Conservation (phyloP, 1,284 basidiomycete species). For the Tetrapyrgos nigripes region DNA sequence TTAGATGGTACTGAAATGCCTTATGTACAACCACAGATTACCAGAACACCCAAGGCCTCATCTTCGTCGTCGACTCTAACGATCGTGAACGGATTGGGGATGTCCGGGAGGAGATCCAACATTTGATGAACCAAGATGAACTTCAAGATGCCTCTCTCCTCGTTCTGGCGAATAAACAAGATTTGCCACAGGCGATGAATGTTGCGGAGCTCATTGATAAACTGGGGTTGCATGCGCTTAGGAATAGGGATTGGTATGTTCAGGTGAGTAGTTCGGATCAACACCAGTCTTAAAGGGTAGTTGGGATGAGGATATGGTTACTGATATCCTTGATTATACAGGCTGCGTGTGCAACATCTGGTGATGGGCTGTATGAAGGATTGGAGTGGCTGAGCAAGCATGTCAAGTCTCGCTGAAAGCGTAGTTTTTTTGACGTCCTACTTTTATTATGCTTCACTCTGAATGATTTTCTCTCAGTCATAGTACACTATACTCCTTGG, state of each 20-base stretch:
- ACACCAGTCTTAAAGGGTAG: slow-evolving; percentile 26
- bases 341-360: slow-evolving; percentile 98
- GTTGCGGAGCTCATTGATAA: slow-evolving; percentile 99
- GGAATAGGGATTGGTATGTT: slow-evolving; percentile 99
- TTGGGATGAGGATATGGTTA: too few relatives aligned
- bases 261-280: slow-evolving; percentile 65
- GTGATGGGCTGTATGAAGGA: slow-evolving; percentile 99
- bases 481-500: too few relatives aligned
- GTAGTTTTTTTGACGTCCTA: slow-evolving; percentile 50
- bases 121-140: slow-evolving; percentile 99
- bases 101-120: slow-evolving; percentile 98
- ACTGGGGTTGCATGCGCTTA: slow-evolving; percentile 95
- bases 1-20: slow-evolving; percentile 27
- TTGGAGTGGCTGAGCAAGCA: slow-evolving; percentile 94
- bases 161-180: slow-evolving; percentile 99
- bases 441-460: too few relatives aligned
- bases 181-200: slow-evolving; percentile 99
- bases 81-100: slow-evolving; percentile 99
- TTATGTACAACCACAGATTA: slow-evolving; percentile 79
- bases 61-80: slow-evolving; percentile 99
- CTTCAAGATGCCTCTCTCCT: slow-evolving; percentile 97
- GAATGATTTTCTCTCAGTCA: too few relatives aligned
- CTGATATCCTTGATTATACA: slow-evolving; percentile 37
- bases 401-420: slow-evolving; percentile 79
- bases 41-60: slow-evolving; percentile 99